phyloP scores from a whole-genome alignment of 23 red algal genomes.

The Gracilaria vermiculophylla region DNA sequence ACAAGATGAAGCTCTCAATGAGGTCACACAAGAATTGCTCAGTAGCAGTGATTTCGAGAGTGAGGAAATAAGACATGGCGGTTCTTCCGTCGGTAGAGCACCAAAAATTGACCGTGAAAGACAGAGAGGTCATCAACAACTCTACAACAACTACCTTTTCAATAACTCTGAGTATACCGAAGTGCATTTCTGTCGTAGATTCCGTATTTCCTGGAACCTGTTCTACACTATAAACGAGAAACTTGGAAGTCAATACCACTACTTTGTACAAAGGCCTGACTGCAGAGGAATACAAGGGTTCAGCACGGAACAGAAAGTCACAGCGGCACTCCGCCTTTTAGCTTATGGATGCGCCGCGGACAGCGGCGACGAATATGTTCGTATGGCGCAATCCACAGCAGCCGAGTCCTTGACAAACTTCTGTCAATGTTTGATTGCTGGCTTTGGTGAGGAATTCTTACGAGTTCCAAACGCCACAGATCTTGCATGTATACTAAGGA shows the following conservation, averaged over 20 bases:
- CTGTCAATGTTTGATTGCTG: slow-evolving; percentile 3
- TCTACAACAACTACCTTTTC: background rate
- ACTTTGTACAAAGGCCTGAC: slow-evolving; percentile 8
- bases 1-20: no score
- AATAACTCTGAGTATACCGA: slow-evolving; percentile 2
- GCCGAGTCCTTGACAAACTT: no score
- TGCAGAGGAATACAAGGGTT: background rate
- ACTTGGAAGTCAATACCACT: background rate
- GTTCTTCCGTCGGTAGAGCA: background rate
- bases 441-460: slow-evolving; percentile 9
- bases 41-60: background rate
- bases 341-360: slow-evolving; percentile 28
- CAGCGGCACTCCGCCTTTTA: slow-evolving; percentile 5
- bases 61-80: background rate
- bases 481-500: no score
- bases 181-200: no score
- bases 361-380: background rate
- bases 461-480: slow-evolving; percentile 11
- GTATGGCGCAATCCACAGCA: background rate
- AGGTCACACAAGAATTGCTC: no score
- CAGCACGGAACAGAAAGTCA: background rate
- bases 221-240: slow-evolving; percentile 4
- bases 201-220: background rate
- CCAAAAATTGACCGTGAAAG: slow-evolving; percentile 27
- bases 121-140: background rate